Percentiles rank a stretch among this genome's conserved stretches.
Evolutionary conservation across 176 grass and related monocot species (phyloP).

Genomic region (Cymbopogon citratus): DNA sequence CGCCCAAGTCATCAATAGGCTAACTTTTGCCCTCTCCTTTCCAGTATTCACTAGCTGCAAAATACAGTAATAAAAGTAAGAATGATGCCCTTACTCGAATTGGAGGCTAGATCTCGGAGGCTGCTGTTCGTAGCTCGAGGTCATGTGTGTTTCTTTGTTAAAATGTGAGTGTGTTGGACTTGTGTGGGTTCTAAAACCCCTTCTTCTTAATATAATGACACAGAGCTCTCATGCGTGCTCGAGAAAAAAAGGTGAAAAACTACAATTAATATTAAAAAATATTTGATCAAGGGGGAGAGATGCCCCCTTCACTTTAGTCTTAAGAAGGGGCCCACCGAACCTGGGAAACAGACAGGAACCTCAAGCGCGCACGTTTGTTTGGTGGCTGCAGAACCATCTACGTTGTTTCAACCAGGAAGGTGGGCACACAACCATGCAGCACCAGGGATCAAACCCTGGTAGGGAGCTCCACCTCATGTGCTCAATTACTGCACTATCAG

Average conservation of each 20-base stretch:
- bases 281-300: not conserved
- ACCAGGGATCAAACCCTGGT: not conserved
- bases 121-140: not conserved
- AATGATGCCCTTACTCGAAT: not conserved
- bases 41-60: conserved; percentile 89
- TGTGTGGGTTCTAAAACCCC: not conserved
- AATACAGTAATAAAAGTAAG: conserved; percentile 24
- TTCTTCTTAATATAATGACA: not conserved
- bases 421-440: not conserved
- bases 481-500: not conserved
- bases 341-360: not conserved
- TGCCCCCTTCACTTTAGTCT: not conserved
- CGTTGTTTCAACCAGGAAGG: not conserved
- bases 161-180: not conserved
- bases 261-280: not conserved
- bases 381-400: not conserved
- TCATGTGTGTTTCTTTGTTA: not conserved
- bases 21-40: conserved; percentile 93
- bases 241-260: not conserved
- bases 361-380: not conserved
- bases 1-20: conserved; percentile 90
- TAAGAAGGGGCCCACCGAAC: not conserved
- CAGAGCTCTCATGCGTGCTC: not conserved
- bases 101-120: not conserved
- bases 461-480: not conserved